phyloP scores from a whole-genome alignment of 2,329 filamentous ascomycete species.

The Exophiala viscosa region DNA sequence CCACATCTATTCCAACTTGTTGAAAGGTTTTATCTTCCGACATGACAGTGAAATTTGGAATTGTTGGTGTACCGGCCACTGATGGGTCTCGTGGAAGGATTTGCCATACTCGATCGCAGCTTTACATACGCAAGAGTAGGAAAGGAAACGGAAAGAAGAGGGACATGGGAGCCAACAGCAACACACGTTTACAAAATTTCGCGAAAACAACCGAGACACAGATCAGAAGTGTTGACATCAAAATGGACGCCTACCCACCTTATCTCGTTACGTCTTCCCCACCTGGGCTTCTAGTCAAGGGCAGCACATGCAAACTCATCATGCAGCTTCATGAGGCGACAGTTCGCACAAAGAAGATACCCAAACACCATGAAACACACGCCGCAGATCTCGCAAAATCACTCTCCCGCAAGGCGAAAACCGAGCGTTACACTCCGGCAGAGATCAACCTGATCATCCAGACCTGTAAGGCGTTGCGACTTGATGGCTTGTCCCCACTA shows the following conservation, averaged over 20 bases:
- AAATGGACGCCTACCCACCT: conserved; percentile 6
- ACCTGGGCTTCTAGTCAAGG: conserved; percentile 7
- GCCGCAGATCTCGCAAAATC: not conserved
- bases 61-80: too few relatives aligned
- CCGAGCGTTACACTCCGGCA: conserved; percentile 3
- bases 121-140: too few relatives aligned
- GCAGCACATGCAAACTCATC: conserved; percentile 12
- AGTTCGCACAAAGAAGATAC: not conserved
- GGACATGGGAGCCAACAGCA: not conserved
- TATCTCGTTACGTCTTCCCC: conserved; percentile 3
- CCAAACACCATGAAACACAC: too few relatives aligned
- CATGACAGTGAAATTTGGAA: too few relatives aligned
- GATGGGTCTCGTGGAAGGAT: too few relatives aligned
- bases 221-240: not conserved
- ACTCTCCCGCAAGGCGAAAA: not conserved
- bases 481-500: conserved; percentile 7
- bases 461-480: conserved; percentile 1
- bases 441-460: conserved; percentile 8
- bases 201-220: too few relatives aligned
- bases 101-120: too few relatives aligned
- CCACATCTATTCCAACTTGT: too few relatives aligned
- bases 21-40: too few relatives aligned
- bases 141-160: not conserved
- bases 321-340: conserved; percentile 8
- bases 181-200: too few relatives aligned